A percentile compares a stretch with the other conserved stretches of the same genome.
phyloP scores from a whole-genome alignment of 192 early-diverging fungal species.

The Rhizoclosmatium sp. region DNA sequence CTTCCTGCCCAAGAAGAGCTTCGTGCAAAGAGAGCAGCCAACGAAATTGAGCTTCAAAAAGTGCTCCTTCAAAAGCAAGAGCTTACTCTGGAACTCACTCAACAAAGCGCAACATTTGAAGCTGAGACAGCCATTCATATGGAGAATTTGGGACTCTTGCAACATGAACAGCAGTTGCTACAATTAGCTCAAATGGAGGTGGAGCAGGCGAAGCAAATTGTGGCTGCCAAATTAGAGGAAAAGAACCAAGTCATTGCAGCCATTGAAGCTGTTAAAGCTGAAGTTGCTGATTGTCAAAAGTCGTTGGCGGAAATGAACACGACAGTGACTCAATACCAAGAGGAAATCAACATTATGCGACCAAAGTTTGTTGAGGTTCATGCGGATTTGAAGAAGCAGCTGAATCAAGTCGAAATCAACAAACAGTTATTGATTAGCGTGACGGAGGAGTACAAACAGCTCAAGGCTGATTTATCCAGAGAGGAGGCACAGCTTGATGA shows the following conservation, averaged over 20 bases:
- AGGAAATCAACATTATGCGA: constrained; percentile 58
- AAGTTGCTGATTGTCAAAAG: constrained; percentile 54
- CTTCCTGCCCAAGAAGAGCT: constrained; percentile 62
- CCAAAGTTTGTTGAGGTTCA: constrained; percentile 64
- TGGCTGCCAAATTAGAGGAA: constrained; percentile 43
- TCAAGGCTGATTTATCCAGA: constrained; percentile 54
- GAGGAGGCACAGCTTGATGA: constrained; percentile 37
- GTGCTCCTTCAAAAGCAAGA: constrained; percentile 71
- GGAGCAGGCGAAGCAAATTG: constrained; percentile 54
- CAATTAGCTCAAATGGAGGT: constrained; percentile 55
- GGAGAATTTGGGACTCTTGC: constrained; percentile 62
- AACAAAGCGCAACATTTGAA: constrained; percentile 66
- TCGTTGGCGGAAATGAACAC: constrained; percentile 58
- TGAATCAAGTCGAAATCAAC: constrained; percentile 70
- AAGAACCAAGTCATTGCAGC: constrained; percentile 38
- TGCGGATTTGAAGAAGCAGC: constrained; percentile 66
- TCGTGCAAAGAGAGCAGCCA: constrained; percentile 54
- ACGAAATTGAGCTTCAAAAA: constrained; percentile 69
- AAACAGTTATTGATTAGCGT: constrained; percentile 65
- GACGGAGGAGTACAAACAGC: constrained; percentile 68
- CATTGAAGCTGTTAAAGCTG: constrained; percentile 55
- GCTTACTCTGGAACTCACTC: constrained; percentile 61
- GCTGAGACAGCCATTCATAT: constrained; percentile 60
- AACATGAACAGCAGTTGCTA: constrained; percentile 50
- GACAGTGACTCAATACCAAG: constrained; percentile 60